Evolutionary conservation across 345 rosid genomes (phyloP), one percentile per base, ranked within the genome.

Genomic region (Kernera saxatilis): DNA sequence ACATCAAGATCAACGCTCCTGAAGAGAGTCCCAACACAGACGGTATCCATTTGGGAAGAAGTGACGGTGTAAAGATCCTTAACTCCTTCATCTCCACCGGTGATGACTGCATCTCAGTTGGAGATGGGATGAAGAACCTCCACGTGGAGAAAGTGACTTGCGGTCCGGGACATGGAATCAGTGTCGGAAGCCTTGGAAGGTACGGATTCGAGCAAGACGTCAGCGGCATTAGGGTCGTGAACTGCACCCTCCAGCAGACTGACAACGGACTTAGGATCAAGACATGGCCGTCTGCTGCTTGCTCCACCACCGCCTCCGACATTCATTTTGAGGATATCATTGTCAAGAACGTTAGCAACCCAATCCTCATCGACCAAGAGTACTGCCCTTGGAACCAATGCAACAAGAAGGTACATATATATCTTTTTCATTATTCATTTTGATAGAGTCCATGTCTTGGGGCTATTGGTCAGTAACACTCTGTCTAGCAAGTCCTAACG

Each of bases 181-280:
- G 84, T 60, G 77, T 83, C 3, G 84, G 87, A 26, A 84, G 87
- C 49, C 81, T 84, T 22, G 83, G 85, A 60, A 77, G 68, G 45
- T 79, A 70, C 60, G 61, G 39, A 11, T 8, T 65, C 2, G 85
- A 79, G 72, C 25, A 13, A 9, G 74, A 76, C 18, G 82, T 80
- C 3, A 60, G 44, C n/a, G 72, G 71, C 36, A 71, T 77, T 12
- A 70, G 56, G 17, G 74, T 84, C 6, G 57, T 21, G 54, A 48
- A 70, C 37, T 77, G 83, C 39, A 66, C 71, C 2, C 58, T 83
- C 2, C 36, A 15, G 5, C 32, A 56, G 13, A 83, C 82, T 1
- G 74, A 77, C 30, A 80, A 78, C 50, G 84, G 87, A 0, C 25
- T 82, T 9, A 77, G 84, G 53, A 75, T 84, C 72, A 84, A 82